Percentiles rank a stretch among this genome's conserved stretches.
These are phyloP conservation scores for Globisporangium orthogonon DNA, from an alignment of 352 stramenopile species.

Conservation along the genomic window DNA sequence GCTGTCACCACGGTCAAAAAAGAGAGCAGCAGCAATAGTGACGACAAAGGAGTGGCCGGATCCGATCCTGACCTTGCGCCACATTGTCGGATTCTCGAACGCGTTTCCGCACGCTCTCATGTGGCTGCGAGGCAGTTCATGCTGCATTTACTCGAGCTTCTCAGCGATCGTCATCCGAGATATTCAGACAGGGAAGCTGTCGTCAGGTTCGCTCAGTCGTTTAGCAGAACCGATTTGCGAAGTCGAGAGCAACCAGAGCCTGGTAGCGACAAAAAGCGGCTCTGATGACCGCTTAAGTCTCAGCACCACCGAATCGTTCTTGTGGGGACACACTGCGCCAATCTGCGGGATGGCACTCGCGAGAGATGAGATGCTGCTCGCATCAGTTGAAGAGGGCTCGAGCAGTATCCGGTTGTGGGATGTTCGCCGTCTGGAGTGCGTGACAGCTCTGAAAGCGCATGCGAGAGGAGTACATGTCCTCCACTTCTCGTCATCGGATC, in stretches of 20 bases:
- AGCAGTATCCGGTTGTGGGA: conserved; percentile 52
- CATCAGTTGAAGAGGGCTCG: conserved; percentile 25
- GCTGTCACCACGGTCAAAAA: neutral
- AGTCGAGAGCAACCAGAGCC: neutral
- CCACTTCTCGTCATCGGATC: conserved; percentile 30
- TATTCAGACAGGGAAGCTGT: conserved; percentile 13
- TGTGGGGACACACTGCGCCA: conserved; percentile 28
- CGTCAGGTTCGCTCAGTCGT: neutral
- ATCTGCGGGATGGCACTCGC: conserved; percentile 41
- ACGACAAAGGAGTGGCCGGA: conserved; percentile 53
- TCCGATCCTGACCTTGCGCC: conserved; percentile 48
- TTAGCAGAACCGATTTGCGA: neutral
- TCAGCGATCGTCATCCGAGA: conserved; percentile 58
- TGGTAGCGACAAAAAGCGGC: conserved; percentile 2
- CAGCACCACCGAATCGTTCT: conserved; percentile 20
- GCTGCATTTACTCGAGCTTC: conserved; percentile 54
- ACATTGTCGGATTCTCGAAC: conserved; percentile 62
- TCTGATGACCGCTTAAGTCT: neutral
- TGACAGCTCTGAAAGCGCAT: conserved; percentile 41
- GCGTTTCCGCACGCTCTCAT: conserved; percentile 31
- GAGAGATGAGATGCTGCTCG: conserved; percentile 29
- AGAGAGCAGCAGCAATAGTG: conserved; percentile 16
- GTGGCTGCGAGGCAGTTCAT: conserved; percentile 37
- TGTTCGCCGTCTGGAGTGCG: conserved; percentile 29
- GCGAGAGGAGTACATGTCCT: conserved; percentile 38